Conservation (phyloP, 495 filamentous ascomycete genomes). For the Lasiosphaeris hirsuta region DNA sequence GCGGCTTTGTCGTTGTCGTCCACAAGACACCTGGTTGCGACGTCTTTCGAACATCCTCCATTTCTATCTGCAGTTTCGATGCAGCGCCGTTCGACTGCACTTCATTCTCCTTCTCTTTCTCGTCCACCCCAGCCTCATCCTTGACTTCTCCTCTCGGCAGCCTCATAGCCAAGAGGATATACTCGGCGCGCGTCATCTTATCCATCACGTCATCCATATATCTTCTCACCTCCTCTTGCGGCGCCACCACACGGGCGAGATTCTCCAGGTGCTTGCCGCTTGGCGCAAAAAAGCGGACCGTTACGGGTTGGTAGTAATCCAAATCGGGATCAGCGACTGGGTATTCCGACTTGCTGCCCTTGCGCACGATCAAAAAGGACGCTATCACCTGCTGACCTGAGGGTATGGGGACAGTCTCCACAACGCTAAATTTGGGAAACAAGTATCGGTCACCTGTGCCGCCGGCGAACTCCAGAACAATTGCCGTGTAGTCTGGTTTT, state of each 20-base stretch:
- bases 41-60: not conserved
- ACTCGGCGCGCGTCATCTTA: conserved; percentile 65
- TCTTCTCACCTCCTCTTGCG: conserved; percentile 69
- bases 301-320: conserved; percentile 91
- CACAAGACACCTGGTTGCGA: conserved; percentile 31
- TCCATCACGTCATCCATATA: conserved; percentile 87
- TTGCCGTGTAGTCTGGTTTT: conserved; percentile 63
- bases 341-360: conserved; percentile 53
- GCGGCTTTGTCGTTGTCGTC: conserved; percentile 39
- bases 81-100: not conserved
- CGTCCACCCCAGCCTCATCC: conserved; percentile 21
- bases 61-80: conserved; percentile 5
- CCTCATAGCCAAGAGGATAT: conserved; percentile 63
- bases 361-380: conserved; percentile 64
- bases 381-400: conserved; percentile 50
- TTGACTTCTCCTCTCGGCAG: conserved; percentile 50
- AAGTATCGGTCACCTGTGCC: conserved; percentile 82
- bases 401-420: conserved; percentile 59
- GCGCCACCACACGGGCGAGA: conserved; percentile 74
- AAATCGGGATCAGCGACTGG: conserved; percentile 46
- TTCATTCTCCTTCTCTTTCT: conserved; percentile 21
- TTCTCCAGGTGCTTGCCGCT: conserved; percentile 64
- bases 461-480: conserved; percentile 82
- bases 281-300: conserved; percentile 66
- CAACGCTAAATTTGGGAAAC: conserved; percentile 81